Conservation (phyloP, 106 monocot genomes). For the Dioscorea zingiberensis region DNA sequence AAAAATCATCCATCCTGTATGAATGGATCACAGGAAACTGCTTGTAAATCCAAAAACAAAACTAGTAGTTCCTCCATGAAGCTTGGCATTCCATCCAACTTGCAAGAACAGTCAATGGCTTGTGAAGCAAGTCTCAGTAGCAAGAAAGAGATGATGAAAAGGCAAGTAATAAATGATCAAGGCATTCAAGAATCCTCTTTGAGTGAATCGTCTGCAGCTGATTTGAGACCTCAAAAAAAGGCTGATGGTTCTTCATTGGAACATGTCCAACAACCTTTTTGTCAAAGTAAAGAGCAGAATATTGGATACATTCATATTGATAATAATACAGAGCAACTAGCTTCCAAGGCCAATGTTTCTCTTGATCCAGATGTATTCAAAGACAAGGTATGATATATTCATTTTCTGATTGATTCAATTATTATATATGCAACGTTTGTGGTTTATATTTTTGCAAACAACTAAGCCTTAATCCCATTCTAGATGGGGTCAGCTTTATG, state of each 20-base stretch:
- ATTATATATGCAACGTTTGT: not conserved
- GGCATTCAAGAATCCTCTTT: not conserved
- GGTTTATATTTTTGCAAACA: not conserved
- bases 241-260: not conserved
- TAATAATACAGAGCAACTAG: not conserved
- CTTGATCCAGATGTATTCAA: not conserved
- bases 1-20: not conserved
- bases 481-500: too few relatives aligned
- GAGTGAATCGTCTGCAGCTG: not conserved
- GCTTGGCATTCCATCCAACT: not conserved
- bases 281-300: not conserved
- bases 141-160: not conserved
- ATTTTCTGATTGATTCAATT: not conserved
- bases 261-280: not conserved
- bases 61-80: not conserved
- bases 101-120: conserved; percentile 3
- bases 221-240: not conserved
- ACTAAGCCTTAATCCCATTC: too few relatives aligned
- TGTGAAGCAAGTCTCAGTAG: conserved; percentile 1
- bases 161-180: not conserved
- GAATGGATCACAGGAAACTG: not conserved
- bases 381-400: conserved; percentile 7
- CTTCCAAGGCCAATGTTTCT: not conserved
- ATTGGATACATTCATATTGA: not conserved
- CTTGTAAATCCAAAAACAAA: not conserved